Evolutionary conservation across 2,329 filamentous ascomycete species (phyloP).

Genomic region (Arthrobotrys pseudoclavata): DNA sequence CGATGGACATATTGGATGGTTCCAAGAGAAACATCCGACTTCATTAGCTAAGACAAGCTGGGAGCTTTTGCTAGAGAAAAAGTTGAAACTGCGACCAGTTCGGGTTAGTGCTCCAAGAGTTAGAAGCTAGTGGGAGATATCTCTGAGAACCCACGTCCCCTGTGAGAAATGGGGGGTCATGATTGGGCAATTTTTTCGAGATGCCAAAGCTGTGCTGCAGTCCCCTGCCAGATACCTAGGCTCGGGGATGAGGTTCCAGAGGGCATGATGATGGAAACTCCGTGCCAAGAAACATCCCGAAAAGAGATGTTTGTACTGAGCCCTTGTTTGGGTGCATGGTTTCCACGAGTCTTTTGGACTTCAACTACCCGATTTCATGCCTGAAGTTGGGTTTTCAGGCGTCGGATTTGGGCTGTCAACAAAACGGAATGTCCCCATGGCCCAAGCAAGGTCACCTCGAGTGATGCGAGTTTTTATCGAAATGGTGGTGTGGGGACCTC

Average conservation of each 20-base stretch:
- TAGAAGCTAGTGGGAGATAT: constrained; percentile 50
- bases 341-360: neutral
- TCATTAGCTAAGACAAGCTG: constrained; percentile 56
- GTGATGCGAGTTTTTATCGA: constrained; percentile 22
- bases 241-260: constrained; percentile 31
- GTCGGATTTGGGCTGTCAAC: constrained; percentile 1
- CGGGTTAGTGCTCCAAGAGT: constrained; percentile 42
- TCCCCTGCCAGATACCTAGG: constrained; percentile 42
- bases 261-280: constrained; percentile 16
- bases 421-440: neutral
- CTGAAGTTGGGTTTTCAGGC: constrained; percentile 11
- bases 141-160: constrained; percentile 39
- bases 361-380: constrained; percentile 10
- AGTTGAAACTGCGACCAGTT: constrained; percentile 47
- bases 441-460: constrained; percentile 12
- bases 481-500: constrained; percentile 57
- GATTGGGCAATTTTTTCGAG: constrained; percentile 48
- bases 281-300: constrained; percentile 13
- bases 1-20: constrained; percentile 43
- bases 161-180: constrained; percentile 35
- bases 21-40: constrained; percentile 52
- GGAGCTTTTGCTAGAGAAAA: constrained; percentile 36
- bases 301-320: constrained; percentile 8
- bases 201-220: constrained; percentile 40
- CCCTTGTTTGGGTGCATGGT: constrained; percentile 5